Percentiles rank a stretch among this genome's conserved stretches.
Conservation (phyloP, 2,329 filamentous ascomycete species). For the Verticillium nubilum region DNA sequence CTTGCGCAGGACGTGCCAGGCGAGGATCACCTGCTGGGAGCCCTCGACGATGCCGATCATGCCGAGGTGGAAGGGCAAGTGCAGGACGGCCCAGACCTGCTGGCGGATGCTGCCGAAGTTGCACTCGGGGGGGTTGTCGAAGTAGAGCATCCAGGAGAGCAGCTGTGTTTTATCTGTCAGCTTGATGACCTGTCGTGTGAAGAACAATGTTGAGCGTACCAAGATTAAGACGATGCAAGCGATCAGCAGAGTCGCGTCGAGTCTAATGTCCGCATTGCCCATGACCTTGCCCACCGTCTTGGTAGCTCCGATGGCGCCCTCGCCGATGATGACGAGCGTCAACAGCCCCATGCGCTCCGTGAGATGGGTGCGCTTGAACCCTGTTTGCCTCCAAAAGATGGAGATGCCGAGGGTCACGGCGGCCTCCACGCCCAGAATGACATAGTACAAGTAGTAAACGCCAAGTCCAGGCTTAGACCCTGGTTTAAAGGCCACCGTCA, state of each 20-base stretch:
- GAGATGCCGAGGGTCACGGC: conserved; percentile 40
- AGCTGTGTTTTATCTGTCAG: not conserved
- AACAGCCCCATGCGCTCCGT: conserved; percentile 53
- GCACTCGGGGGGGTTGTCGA: conserved; percentile 46
- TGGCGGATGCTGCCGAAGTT: conserved; percentile 46
- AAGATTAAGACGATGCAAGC: conserved; percentile 11
- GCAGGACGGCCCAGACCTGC: conserved; percentile 43
- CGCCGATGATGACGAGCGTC: conserved; percentile 55
- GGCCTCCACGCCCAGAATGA: conserved; percentile 41
- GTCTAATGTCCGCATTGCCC: conserved; percentile 2
- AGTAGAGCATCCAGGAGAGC: conserved; percentile 51
- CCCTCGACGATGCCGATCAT: conserved; percentile 39
- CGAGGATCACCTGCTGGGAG: conserved; percentile 34
- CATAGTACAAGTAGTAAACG: conserved; percentile 39
- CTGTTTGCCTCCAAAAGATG: conserved; percentile 40
- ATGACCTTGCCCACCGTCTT: conserved; percentile 25
- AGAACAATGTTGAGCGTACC: not conserved
- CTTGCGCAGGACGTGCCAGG: conserved; percentile 7
- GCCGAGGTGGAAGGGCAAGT: conserved; percentile 50
- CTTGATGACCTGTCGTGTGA: fast-evolving
- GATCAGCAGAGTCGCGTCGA: conserved; percentile 3
- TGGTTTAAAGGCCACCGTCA: conserved; percentile 6
- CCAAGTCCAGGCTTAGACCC: conserved; percentile 13
- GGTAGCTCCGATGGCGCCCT: conserved; percentile 51
- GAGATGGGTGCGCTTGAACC: conserved; percentile 52